Evolutionary conservation across 202 grass and related monocot genomes (phyloP).

Genomic region (Schoenoplectus triqueter): DNA sequence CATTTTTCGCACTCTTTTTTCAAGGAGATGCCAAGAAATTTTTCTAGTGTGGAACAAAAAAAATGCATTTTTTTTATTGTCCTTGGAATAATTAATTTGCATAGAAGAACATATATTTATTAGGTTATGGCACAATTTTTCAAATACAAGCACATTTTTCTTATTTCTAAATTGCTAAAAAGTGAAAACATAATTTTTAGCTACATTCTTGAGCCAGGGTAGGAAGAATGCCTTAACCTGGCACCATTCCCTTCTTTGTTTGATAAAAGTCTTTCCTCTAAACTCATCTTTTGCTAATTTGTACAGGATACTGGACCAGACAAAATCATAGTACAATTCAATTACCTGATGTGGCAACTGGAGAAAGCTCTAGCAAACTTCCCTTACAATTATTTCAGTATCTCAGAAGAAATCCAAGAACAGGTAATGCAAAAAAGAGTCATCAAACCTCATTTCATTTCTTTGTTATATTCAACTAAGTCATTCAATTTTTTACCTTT

Average conservation of each 20-base stretch:
- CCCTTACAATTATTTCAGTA: slow-evolving; percentile 68
- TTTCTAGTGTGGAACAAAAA: no score
- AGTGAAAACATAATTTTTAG: background rate
- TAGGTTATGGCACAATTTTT: no score
- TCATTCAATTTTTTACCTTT: slow-evolving; percentile 42
- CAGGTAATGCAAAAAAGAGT: slow-evolving; percentile 59
- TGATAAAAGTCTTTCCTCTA: slow-evolving; percentile 12
- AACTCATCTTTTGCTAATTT: slow-evolving; percentile 37
- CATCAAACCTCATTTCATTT: background rate
- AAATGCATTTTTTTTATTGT: no score
- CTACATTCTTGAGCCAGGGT: background rate
- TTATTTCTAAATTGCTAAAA: background rate
- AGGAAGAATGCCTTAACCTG: background rate
- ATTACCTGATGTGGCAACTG: slow-evolving; percentile 80
- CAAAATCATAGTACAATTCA: slow-evolving; percentile 65
- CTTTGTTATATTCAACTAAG: background rate
- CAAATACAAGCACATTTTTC: slow-evolving; percentile 9
- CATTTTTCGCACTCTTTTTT: no score
- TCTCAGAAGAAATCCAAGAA: slow-evolving; percentile 99
- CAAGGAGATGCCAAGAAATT: no score
- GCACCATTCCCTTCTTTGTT: background rate
- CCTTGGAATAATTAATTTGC: no score
- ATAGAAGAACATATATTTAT: no score
- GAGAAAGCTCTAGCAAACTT: slow-evolving; percentile 66
- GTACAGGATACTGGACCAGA: slow-evolving; percentile 57